Evolutionary conservation across 78 protist species (phyloP), one percentile per base, ranked within the genome.

Genomic region (Isochrysis galbana): DNA sequence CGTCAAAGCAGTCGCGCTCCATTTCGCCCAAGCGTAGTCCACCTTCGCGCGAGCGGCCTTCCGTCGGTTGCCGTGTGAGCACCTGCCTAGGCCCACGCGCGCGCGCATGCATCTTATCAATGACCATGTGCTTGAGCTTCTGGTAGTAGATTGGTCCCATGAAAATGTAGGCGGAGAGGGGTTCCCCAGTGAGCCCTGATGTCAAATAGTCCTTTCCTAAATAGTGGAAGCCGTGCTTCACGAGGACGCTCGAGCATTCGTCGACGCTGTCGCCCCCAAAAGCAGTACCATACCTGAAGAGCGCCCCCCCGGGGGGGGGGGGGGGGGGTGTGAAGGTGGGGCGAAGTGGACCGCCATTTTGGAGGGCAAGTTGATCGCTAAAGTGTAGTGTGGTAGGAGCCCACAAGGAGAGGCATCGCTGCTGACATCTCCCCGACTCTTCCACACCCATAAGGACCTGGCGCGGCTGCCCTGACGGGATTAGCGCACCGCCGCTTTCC

Each of bases 21-120:
- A 93, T 91, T 93, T 92, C 94, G 47, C 99, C 99, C 29, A 99
- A 94, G 5, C 99, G 97, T 48, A 99, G 96, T 29, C 99, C 99
- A 39, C 99, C 99, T 72, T 97, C 99, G 10, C 99, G 80, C 74
- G 99, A 88, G 34, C 99, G 96, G 25, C 96, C 97, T 55, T 99
- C 99, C 1, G 99, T 99, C 38, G 99, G 99, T 94, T 99, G 99
- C 17, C 99, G 95, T 7, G 99, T 99, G 69, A 99, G 95, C 67
- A 96, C 95, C 10, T 98, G 97, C 1, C 98, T 91, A 0, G 99
- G 99, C 39, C 99, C 99, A 26, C 97, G 45, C 10, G 99, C 95
- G 32, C 99, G 94, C 2, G 99, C 98, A 92, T 99, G 99, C 99
- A 99, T 98, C 95, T 99, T 99, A 95, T 99, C 99, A 94, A 96